phyloP scores from a whole-genome alignment of 2,329 filamentous ascomycete genomes.

The Trichoderma koningiopsis region DNA sequence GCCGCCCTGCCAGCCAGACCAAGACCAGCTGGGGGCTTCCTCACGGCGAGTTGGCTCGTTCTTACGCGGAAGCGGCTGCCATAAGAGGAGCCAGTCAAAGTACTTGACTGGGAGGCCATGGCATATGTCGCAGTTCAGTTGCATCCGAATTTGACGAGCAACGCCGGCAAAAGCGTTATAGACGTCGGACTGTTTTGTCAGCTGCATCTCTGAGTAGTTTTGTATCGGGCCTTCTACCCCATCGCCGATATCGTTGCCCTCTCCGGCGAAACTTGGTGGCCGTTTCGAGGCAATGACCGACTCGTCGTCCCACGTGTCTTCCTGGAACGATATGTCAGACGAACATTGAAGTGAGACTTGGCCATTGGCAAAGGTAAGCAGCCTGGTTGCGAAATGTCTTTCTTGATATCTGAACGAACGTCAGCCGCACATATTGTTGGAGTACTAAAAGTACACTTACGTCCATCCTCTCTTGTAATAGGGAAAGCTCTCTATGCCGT shows the following conservation, averaged over 20 bases:
- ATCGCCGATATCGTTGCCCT: not conserved
- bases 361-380: not conserved
- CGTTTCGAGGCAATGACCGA: not conserved
- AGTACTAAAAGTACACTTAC: not conserved
- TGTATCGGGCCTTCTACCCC: not conserved
- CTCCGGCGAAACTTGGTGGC: not conserved
- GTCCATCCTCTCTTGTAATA: not conserved
- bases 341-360: not conserved
- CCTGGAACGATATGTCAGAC: not conserved
- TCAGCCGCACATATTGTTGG: not conserved
- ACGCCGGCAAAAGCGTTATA: conserved; percentile 4
- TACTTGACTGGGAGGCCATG: not conserved
- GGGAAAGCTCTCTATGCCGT: not conserved
- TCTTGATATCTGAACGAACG: not conserved
- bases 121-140: not conserved
- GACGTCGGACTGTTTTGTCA: not conserved
- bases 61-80: not conserved
- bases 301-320: not conserved
- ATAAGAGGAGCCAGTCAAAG: conserved; percentile 7
- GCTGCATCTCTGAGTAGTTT: not conserved
- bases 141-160: not conserved
- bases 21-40: not conserved
- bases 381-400: not conserved
- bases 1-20: not conserved
- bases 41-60: not conserved